Base-by-base conservation (phyloP, 495 filamentous ascomycete genomes). In the Ramalina peruviana region DNA sequence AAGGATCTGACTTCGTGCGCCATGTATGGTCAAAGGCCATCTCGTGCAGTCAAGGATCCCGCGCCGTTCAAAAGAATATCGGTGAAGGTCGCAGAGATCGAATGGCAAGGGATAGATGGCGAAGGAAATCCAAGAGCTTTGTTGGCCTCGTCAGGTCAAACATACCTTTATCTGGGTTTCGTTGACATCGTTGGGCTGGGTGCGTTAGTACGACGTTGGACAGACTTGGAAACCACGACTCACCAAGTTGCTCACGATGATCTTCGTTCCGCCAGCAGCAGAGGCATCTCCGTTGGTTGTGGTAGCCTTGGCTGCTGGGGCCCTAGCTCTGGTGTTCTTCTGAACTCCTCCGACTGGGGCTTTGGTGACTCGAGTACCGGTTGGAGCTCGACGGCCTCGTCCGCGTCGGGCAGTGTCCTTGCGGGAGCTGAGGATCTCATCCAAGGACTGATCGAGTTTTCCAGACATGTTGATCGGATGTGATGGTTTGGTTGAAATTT, bases 151-250 rank as follows among this genome's bases (percentile, higher is more conserved):
- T 33, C 64, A 73, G 66, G 64, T 69, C 83, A 80, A 86, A 97
- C 92, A 88, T 98, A 98, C 92, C 93, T 97, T 96, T 73, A 98
- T 88, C 80, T 87, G 85, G 67, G 63, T 70, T 73, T 96, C 92
- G 71, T 77, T 83, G 67, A 98, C 87, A 82, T 98, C 92, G 70
- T 77, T 74, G 63, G 92, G 92, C 88, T 97, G 38, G 44, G 36
- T 15, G 48, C 48, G 65, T 87, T 75, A 88, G 80, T 50, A 42
- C 46, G 42, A n/a, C 6, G n/a, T 12, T 45, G 20, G 6, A 10
- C 51, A 33, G 26, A 17, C 6, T 11, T 10, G 26, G 13, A 17
- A 1, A 27, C 17, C 53, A 54, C n/a, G 54, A 69, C 88, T 72
- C 81, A 95, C 90, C 75, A 98, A 74, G 72, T 89, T 89, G 80